Evolutionary conservation across 2,329 filamentous ascomycete species (phyloP).

Genomic region (Sporothrix pallida): DNA sequence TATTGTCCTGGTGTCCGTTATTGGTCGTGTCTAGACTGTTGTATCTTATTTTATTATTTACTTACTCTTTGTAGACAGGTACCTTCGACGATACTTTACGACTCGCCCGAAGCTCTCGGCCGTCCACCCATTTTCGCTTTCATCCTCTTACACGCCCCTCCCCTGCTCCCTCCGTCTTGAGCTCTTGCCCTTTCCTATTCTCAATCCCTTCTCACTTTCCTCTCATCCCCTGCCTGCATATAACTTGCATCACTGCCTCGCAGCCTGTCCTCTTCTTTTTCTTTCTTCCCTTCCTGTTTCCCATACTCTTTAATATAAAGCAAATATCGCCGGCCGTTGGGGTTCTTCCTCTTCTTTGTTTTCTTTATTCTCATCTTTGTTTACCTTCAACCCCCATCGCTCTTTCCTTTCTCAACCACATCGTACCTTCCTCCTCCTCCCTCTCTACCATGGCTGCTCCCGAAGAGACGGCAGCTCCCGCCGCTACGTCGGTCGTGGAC

Average conservation of each 20-base stretch:
- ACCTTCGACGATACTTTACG: not conserved
- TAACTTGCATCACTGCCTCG: conserved; percentile 17
- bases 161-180: not conserved
- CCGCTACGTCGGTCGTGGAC: not conserved
- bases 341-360: not conserved
- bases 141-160: conserved; percentile 15
- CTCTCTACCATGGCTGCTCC: not conserved
- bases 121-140: not conserved
- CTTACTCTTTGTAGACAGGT: not conserved
- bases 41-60: not conserved
- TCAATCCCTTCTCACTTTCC: not conserved
- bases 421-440: not conserved
- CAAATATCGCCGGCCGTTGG: not conserved
- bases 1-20: too few species aligned
- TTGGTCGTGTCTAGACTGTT: too few species aligned
- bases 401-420: not conserved
- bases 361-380: not conserved
- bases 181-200: not conserved
- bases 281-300: not conserved
- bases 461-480: not conserved
- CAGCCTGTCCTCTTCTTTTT: not conserved
- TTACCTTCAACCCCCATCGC: not conserved
- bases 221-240: not conserved
- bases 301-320: not conserved
- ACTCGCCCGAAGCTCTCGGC: not conserved